These are phyloP conservation scores for Metarhizium guizhouense DNA, from an alignment of 2,329 filamentous ascomycete species.

Conservation along the genomic window DNA sequence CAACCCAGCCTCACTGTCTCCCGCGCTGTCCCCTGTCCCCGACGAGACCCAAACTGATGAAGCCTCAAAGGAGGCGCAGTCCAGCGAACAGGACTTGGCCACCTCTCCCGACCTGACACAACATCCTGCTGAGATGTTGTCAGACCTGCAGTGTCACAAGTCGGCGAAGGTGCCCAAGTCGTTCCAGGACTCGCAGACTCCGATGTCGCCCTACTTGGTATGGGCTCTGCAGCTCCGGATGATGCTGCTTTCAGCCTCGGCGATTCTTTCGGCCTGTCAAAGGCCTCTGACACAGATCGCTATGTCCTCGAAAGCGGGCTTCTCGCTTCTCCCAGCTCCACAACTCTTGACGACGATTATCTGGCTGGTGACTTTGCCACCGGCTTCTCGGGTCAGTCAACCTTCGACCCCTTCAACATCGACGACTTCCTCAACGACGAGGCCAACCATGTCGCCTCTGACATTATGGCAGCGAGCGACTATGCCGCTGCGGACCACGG, in stretches of 20 bases:
- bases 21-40: conserved; percentile 42
- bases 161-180: conserved; percentile 56
- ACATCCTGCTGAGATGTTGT: conserved; percentile 99
- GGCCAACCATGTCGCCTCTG: conserved; percentile 33
- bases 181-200: conserved; percentile 34
- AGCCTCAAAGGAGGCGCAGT: conserved; percentile 12
- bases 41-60: conserved; percentile 22
- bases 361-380: conserved; percentile 50
- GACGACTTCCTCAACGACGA: conserved; percentile 48
- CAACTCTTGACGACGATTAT: conserved; percentile 59
- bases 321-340: conserved; percentile 62
- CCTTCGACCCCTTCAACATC: conserved; percentile 41
- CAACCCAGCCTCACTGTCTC: conserved; percentile 53
- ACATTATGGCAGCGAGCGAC: conserved; percentile 39
- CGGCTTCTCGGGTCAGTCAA: conserved; percentile 31
- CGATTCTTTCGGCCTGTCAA: conserved; percentile 60
- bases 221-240: conserved; percentile 47
- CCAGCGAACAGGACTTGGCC: conserved; percentile 18
- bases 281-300: conserved; percentile 63
- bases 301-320: conserved; percentile 68
- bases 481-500: conserved; percentile 44
- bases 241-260: conserved; percentile 58
- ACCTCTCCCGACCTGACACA: conserved; percentile 87
- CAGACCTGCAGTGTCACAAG: conserved; percentile 99
- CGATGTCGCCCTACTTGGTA: conserved; percentile 27